Base-by-base conservation (phyloP, 306 rosid species). In the Cucurbita argyrosperma region DNA sequence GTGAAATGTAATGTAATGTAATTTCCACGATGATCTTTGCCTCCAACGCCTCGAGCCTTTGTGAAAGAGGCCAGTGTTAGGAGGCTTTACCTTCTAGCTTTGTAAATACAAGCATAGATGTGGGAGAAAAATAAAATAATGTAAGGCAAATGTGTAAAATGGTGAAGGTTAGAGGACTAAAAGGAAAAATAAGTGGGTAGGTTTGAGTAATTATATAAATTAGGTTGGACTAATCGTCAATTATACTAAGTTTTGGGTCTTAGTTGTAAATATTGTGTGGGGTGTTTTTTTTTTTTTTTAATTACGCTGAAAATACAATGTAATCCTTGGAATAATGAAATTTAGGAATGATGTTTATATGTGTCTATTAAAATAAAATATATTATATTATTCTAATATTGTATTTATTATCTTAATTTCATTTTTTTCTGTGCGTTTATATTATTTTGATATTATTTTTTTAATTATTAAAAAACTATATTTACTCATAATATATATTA, bases 201-300 rank as follows among this genome's bases (percentile, higher is more conserved):
- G 74, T 70, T 70, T 70, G 45, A 30, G 16, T 30, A 70, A 70
- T 50, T 70, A 50, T 70, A 70, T 51, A 70, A 50, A 70, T 2
- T 70, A 52, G 79, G 79, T 74, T 79, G 74, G 86, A 23, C 81
- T 76, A 64, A 75, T 72, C 65, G 66, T 84, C 80, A 76, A 84
- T 83, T 88, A 90, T 93, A 87, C 90, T 82, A 88, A 87, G 91
- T 88, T 84, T 84, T 87, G 88, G 88, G 85, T 58, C 19, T 78
- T 70, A 79, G 80, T 47, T 90, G 98, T 87, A 87, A 79, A 93
- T 88, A 84, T 1, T 47, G 77, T 82, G 66, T 47, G 30, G 66
- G 53, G 4, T 57, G 4, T 30, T 30, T 30, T 62, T 62, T 38
- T 56, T 62, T 62, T 6, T 61, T 58, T 46, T 12, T 65, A n/a